These are phyloP conservation scores for Ephemerocybe angulata DNA, from an alignment of 768 basidiomycete genomes.

Conservation along the genomic window DNA sequence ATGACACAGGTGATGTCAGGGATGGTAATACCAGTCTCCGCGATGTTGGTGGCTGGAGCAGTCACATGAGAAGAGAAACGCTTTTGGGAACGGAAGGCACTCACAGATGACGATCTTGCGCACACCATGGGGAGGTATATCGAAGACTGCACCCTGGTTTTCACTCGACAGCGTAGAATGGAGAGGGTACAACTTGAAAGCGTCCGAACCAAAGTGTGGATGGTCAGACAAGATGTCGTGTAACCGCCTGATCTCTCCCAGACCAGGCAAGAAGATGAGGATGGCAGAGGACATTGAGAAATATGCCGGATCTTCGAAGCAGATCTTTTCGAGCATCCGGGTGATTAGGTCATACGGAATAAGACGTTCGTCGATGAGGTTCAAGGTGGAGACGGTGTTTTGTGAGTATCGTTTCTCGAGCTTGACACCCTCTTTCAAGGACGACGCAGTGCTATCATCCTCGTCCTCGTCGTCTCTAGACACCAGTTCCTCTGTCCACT, in stretches of 20 bases:
- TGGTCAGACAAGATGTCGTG: conserved; percentile 81
- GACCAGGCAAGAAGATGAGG: conserved; percentile 90
- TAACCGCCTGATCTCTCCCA: conserved; percentile 88
- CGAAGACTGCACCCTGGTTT: conserved; percentile 87
- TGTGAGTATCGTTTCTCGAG: conserved; percentile 80
- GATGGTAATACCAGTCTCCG: conserved; percentile 97
- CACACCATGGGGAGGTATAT: conserved; percentile 72
- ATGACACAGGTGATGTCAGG: conserved; percentile 97
- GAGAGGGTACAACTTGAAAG: conserved; percentile 77
- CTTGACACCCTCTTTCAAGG: conserved; percentile 39
- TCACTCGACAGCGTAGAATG: conserved; percentile 94
- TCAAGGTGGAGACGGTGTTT: conserved; percentile 71
- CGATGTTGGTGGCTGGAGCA: conserved; percentile 79
- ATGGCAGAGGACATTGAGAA: conserved; percentile 69
- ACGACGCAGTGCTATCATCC: conserved; percentile 39
- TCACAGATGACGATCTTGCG: conserved; percentile 93
- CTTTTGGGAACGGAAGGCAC: conserved; percentile 16
- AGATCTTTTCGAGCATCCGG: conserved; percentile 75
- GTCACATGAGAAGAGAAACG: conserved; percentile 1
- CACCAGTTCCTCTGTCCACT: conserved; percentile 76
- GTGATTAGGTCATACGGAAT: conserved; percentile 93
- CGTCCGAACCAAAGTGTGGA: conserved; percentile 57
- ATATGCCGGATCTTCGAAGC: conserved; percentile 59
- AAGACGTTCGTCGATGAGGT: conserved; percentile 79
- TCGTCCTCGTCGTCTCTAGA: conserved; percentile 62